A percentile compares a stretch with the other conserved stretches of the same genome.
phyloP scores from a whole-genome alignment of 805 yeast genomes.

The Komagataella pseudopastoris region DNA sequence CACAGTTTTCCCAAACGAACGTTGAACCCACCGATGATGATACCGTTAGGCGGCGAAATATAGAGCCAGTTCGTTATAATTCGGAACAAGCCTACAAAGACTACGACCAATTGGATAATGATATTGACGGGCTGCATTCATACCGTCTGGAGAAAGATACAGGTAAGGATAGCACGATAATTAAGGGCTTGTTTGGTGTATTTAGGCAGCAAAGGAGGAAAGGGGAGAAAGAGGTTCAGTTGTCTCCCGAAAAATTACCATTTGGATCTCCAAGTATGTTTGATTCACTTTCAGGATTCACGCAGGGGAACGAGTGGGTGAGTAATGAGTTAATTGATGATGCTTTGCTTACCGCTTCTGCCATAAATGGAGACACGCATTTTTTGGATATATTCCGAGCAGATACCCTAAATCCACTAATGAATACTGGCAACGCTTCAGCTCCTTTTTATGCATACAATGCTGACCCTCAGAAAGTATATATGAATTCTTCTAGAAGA shows the following conservation, averaged over 20 bases:
- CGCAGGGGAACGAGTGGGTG: slow-evolving; percentile 49
- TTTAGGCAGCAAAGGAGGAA: slow-evolving; percentile 24
- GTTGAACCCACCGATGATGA: slow-evolving; percentile 25
- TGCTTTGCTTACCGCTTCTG: slow-evolving; percentile 63
- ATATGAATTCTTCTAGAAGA: neutral
- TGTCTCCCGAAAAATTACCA: neutral
- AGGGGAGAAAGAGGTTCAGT: slow-evolving; percentile 8
- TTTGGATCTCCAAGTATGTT: neutral
- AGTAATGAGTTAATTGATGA: slow-evolving; percentile 61
- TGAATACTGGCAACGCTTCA: neutral
- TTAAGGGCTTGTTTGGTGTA: slow-evolving; percentile 76
- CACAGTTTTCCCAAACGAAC: slow-evolving; percentile 15
- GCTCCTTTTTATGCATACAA: neutral
- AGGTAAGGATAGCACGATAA: slow-evolving; percentile 22
- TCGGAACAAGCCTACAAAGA: slow-evolving; percentile 41
- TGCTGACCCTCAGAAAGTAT: neutral
- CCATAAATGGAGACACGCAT: slow-evolving; percentile 46
- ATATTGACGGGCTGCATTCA: slow-evolving; percentile 42
- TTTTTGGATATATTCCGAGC: slow-evolving; percentile 34
- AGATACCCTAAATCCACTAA: neutral
- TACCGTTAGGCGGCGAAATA: slow-evolving; percentile 53
- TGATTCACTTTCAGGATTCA: slow-evolving; percentile 5
- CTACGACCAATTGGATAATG: slow-evolving; percentile 77
- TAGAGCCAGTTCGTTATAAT: slow-evolving; percentile 65
- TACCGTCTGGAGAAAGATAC: slow-evolving; percentile 10